Base-by-base conservation (phyloP, 768 basidiomycete species). In the Hydnomerulius pinastri region DNA sequence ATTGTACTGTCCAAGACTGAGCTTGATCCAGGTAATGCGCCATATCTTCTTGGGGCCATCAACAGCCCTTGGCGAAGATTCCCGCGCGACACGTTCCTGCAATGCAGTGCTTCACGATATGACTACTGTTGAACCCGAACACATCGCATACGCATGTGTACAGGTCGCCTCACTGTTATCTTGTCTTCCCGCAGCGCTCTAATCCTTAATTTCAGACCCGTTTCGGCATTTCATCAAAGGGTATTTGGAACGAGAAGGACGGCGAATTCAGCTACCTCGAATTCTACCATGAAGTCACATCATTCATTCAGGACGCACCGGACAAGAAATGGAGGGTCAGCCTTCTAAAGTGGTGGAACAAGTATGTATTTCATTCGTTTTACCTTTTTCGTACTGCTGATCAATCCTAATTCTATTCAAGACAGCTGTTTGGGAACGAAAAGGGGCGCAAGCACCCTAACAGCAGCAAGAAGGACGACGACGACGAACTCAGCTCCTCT, bases 91-190 rank as follows among this genome's bases (percentile, higher is more conserved):
- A 9, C 12, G 42, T 21, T 37, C 48, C 13, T 47, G 39, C 12
- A 57, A 54, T 24, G 42, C 56, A 0, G 20, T 36, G 6, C 30
- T 57, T n/a, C 44, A 54, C 37, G 25, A 45, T 10, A 54, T 57
- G 56, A 53, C 38, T n/a, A 47, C 15, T 4, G 36, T 57, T 3
- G 46, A 46, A 35, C 27, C 48, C 1, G 43, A 30, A 12, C 48
- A 54, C 44, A 54, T 57, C 20, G 41, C 52, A 10, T 57, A 57
- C 41, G 17, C 27, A 2, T 46, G 51, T 9, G n/a, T 57, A 7
- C 56, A 54, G 29, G 52, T 57, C 17, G 23, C 23, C 27, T 15
- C 33, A 2, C 4, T 38, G 29, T 21, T 36, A 21, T 32, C 23
- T n/a, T 43, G 17, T 15, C 6, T 8, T 23, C 24, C 4, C n/a